Evolutionary conservation across 192 early-diverging fungal genomes (phyloP).

Genomic region (Powellomyces hirtus): DNA sequence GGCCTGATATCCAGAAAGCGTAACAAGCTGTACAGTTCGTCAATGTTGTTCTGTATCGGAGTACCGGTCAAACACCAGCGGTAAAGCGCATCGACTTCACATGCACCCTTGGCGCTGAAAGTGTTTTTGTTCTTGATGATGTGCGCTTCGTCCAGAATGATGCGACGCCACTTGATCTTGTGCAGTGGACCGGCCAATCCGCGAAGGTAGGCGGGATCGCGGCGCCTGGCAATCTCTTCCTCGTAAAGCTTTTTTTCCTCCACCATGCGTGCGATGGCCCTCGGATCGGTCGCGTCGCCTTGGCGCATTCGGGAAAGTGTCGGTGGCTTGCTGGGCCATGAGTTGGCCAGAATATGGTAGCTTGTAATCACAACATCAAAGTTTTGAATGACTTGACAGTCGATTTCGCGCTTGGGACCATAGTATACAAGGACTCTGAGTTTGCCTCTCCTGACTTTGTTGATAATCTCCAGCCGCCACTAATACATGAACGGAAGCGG

Average conservation of each 20-base stretch:
- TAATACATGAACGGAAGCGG: slow-evolving; percentile 27
- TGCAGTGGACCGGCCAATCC: neutral
- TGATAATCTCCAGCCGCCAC: slow-evolving; percentile 66
- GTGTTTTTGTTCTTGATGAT: slow-evolving; percentile 43
- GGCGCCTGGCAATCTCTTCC: neutral
- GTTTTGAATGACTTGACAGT: slow-evolving; percentile 20
- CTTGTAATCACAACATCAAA: slow-evolving; percentile 47
- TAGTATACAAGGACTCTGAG: slow-evolving; percentile 69
- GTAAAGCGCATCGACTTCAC: slow-evolving; percentile 17
- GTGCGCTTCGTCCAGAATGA: slow-evolving; percentile 29
- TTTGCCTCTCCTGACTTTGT: slow-evolving; percentile 46
- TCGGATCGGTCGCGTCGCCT: neutral
- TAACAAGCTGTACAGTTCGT: slow-evolving; percentile 67
- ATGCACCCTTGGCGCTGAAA: slow-evolving; percentile 5
- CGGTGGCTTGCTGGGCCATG: neutral
- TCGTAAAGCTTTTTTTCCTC: neutral
- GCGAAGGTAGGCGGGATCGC: neutral
- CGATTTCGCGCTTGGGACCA: slow-evolving; percentile 38
- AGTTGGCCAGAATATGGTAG: neutral
- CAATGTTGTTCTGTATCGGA: slow-evolving; percentile 65
- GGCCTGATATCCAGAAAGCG: slow-evolving; percentile 62
- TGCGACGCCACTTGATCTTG: slow-evolving; percentile 25
- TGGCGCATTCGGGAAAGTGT: neutral
- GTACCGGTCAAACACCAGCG: slow-evolving; percentile 32
- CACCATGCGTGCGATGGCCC: neutral